These are phyloP conservation scores for Botrytis paeoniae DNA, from an alignment of 2,329 filamentous ascomycete genomes.

Conservation along the genomic window DNA sequence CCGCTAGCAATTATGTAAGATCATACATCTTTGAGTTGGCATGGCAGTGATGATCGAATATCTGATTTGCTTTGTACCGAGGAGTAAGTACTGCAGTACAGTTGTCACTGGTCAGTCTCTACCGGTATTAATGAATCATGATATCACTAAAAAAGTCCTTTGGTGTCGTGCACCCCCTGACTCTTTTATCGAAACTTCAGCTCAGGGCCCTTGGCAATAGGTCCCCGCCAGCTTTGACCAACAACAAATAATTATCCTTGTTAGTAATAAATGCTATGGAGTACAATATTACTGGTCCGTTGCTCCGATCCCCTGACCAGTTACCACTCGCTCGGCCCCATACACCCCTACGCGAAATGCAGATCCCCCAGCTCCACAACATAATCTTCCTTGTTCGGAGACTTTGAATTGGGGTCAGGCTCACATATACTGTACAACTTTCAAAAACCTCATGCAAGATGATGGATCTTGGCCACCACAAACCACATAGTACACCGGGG, in stretches of 20 bases:
- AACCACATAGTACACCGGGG: neutral
- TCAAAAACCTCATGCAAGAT: slow-evolving; percentile 9
- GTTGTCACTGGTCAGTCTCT: neutral
- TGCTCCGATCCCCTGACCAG: neutral
- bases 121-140: neutral
- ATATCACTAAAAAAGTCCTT: neutral
- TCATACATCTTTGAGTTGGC: neutral
- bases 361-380: neutral
- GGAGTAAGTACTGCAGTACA: neutral
- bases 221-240: neutral
- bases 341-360: neutral
- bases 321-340: neutral
- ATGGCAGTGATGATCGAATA: neutral
- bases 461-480: slow-evolving; percentile 11
- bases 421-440: neutral
- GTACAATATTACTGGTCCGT: neutral
- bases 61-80: neutral
- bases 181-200: neutral
- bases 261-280: neutral
- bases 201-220: neutral
- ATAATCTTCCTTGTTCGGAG: slow-evolving; percentile 6
- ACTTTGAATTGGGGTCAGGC: slow-evolving; percentile 2
- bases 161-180: neutral
- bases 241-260: neutral
- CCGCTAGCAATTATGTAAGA: slow-evolving; percentile 1